A percentile compares a stretch with the other conserved stretches of the same genome.
These are phyloP conservation scores for Aphanomyces euteiches DNA, from an alignment of 352 stramenopile genomes.

Conservation along the genomic window DNA sequence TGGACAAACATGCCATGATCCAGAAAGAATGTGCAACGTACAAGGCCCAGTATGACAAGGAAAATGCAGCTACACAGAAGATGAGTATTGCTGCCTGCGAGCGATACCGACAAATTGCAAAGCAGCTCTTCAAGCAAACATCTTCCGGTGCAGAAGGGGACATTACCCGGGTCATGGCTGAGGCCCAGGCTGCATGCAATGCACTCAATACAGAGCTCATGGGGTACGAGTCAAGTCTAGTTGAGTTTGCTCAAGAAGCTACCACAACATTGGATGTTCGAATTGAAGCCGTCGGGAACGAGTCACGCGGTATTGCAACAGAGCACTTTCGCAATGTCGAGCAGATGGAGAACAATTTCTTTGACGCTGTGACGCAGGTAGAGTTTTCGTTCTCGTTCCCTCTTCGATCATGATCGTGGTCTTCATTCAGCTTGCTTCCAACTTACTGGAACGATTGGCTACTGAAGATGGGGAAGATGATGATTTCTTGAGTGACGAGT, in stretches of 20 bases:
- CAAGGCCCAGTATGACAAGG: constrained; percentile 53
- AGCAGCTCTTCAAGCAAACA: constrained; percentile 68
- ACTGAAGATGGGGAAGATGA: constrained; percentile 75
- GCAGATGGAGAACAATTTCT: constrained; percentile 89
- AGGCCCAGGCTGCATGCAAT: constrained; percentile 44
- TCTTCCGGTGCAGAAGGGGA: constrained; percentile 28
- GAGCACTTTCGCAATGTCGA: constrained; percentile 88
- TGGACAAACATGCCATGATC: constrained; percentile 64
- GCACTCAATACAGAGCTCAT: constrained; percentile 85
- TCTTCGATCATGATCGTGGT: neutral
- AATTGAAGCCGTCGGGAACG: constrained; percentile 59
- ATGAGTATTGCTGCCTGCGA: constrained; percentile 80
- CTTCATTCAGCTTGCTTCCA: constrained; percentile 43
- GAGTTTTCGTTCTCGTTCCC: constrained; percentile 18
- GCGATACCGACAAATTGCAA: constrained; percentile 65
- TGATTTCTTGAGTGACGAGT: constrained; percentile 74
- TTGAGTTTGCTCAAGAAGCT: constrained; percentile 68
- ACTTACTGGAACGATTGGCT: constrained; percentile 69
- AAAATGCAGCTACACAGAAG: constrained; percentile 62
- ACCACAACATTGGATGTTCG: constrained; percentile 56
- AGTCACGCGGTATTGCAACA: constrained; percentile 59
- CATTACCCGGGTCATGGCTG: neutral
- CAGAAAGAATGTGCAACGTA: constrained; percentile 61
- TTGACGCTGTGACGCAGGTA: constrained; percentile 76
- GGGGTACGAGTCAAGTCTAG: constrained; percentile 84